Evolutionary conservation across 108 stramenopile species (phyloP), one percentile per base, ranked within the genome.

Genomic region (Aureococcus anophagefferens): DNA sequence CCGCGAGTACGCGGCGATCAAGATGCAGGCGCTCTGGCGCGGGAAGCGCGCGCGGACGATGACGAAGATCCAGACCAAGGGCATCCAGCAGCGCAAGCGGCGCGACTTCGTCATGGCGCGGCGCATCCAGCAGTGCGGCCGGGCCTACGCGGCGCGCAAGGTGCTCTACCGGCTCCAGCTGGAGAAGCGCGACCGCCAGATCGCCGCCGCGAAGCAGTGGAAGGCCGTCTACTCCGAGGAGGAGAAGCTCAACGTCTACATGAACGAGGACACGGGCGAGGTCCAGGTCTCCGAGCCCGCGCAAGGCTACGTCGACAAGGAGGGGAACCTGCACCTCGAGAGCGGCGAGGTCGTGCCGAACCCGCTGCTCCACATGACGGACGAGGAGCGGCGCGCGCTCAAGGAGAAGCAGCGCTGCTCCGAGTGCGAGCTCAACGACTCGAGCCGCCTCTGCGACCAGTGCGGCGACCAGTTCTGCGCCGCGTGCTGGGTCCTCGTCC

Each of bases 401-500:
- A 29, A 69, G 46, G 31, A 51, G 46, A 44, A 30, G 11, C 29
- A 44, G 18, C 29, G 30, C 30, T 69, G 68, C 46, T 9, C 13
- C 46, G 68, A 69, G 13, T 69, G 68, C 68, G 68, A 69, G 46
- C n/a, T 9, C 44, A 32, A 30, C 30, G 68, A 69, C 30, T 44
- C 68, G n/a, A 33, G 44, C 5, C 44, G 68, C 45, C 21, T 69
- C 25, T 69, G 68, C 46, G 46, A 69, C 46, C 30, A 69, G 30
- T 69, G 68, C 46, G 68, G 68, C 30, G 68, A 69, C 68, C 29
- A 69, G 46, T 69, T 46, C 46, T 69, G 68, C 46, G 46, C 46
- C 3, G 0, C 14, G 4, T 69, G 68, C 30, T 69, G 30, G 28
- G 46, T 44, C 46, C 3, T 17, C 30, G 68, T 46, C 45, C 68